Evolutionary conservation across 257 asterid species (phyloP).

Genomic region (Plantago elongata): DNA sequence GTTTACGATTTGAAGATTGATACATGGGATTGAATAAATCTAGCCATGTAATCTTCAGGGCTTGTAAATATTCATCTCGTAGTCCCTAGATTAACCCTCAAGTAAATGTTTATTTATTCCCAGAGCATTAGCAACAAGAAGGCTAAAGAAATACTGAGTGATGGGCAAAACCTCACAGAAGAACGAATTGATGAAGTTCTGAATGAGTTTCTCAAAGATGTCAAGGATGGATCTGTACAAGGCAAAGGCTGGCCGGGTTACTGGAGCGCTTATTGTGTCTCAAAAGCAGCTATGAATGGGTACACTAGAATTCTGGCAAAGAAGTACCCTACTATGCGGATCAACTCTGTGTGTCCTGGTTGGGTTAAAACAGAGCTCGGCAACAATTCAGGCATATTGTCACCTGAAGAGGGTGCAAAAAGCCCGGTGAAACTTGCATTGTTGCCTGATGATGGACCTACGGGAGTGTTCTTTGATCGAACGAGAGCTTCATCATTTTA

Average conservation of each 20-base stretch:
- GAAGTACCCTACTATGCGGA: constrained; percentile 29
- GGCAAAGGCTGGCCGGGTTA: constrained; percentile 52
- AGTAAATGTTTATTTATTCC: not conserved
- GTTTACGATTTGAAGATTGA: no score
- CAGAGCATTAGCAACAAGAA: constrained; percentile 39
- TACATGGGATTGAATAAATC: no score
- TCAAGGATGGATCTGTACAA: constrained; percentile 30
- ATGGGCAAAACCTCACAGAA: constrained; percentile 39
- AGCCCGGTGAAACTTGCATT: constrained; percentile 45
- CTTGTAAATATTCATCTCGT: not conserved
- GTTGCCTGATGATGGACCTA: constrained; percentile 44
- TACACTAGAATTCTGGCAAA: constrained; percentile 56
- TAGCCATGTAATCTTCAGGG: no score
- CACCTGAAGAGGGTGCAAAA: constrained; percentile 45
- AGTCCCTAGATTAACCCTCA: not conserved
- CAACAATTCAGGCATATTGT: constrained; percentile 31
- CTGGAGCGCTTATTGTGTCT: constrained; percentile 32
- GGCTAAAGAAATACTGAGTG: constrained; percentile 33
- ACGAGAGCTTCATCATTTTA: constrained; percentile 31
- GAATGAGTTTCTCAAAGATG: constrained; percentile 42
- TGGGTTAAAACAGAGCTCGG: constrained; percentile 46
- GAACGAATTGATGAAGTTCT: constrained; percentile 45
- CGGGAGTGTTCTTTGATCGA: constrained; percentile 37
- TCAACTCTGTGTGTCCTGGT: constrained; percentile 53
- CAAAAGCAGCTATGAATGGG: constrained; percentile 51